Evolutionary conservation across 441 rosid genomes (phyloP), one percentile per base, ranked within the genome.

Genomic region (Capsella rubella): DNA sequence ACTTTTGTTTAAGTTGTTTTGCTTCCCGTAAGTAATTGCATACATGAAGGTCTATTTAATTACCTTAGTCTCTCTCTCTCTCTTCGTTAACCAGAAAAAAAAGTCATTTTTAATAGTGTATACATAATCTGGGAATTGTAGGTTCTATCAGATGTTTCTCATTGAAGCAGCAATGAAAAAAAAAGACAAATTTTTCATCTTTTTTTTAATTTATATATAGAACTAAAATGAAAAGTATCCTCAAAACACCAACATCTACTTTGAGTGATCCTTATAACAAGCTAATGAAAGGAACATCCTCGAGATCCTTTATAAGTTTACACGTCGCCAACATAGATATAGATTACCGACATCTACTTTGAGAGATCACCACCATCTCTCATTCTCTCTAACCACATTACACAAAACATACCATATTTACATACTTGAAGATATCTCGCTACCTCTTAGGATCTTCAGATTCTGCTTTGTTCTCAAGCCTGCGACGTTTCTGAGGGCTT

Each of bases 401-500:
- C 56, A 62, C 69, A 77, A 52, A 14, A 8, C 46, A 64, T 0
- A 31, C 32, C 35, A 39, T 77, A 72, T 66, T 25, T 52, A 77
- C 77, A 65, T 5, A 28, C 65, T 56, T 63, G 31, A 53, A 49
- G 13, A 14, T 21, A 15, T 56, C 66, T 63, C 14, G 28, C 79
- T 63, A 64, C 52, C 67, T 76, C 50, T 70, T n/a, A 25, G 55
- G 78, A 68, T 77, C 77, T 73, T 85, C 84, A 40, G 79, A 76
- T 46, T 63, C 79, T 35, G 71, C 79, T 53, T 79, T 76, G 27
- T 77, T 83, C 18, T 84, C 84, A 4, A 78, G 64, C 43, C 80
- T 69, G 45, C 72, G 77, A 74, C 83, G 88, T 78, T 86, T 87
- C 16, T 72, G 78, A 51, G 78, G 68, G 68, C 64, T 71, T 75